These are phyloP conservation scores for Mesembryanthemum crystallinum DNA, from an alignment of 148 eudicot species.

Conservation along the genomic window DNA sequence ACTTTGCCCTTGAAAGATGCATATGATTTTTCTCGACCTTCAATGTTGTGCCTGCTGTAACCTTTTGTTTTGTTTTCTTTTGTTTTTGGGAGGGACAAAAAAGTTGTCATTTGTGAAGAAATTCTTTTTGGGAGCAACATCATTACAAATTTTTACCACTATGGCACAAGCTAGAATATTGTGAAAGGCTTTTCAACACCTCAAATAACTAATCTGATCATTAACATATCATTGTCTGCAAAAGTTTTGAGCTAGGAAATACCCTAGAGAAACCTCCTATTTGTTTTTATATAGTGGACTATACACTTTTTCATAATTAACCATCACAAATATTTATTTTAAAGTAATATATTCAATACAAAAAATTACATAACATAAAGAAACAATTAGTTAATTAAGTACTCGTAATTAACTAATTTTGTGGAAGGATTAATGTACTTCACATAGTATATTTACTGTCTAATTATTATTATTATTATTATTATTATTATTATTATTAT, in stretches of 20 bases:
- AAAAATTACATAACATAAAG: too few species aligned
- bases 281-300: not conserved
- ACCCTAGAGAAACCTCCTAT: not conserved
- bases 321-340: not conserved
- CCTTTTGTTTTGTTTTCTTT: too few species aligned
- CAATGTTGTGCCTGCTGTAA: too few species aligned
- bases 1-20: conserved; percentile 34
- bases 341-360: not conserved
- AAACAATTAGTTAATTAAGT: too few species aligned
- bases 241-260: not conserved
- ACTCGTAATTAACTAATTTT: too few species aligned
- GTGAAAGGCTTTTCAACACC: not conserved
- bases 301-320: not conserved
- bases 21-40: conserved; percentile 28
- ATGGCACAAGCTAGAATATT: conserved; percentile 18
- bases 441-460: not conserved
- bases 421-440: too few species aligned
- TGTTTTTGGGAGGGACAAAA: conserved; percentile 15
- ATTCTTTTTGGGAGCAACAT: conserved; percentile 15
- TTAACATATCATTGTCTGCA: conserved; percentile 37
- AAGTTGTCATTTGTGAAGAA: conserved; percentile 22
- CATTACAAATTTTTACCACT: conserved; percentile 21
- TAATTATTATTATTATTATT: too few species aligned
- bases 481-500: too few species aligned
- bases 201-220: conserved; percentile 27